Base-by-base conservation (phyloP, 1,284 basidiomycete species). In the Somion occarium region DNA sequence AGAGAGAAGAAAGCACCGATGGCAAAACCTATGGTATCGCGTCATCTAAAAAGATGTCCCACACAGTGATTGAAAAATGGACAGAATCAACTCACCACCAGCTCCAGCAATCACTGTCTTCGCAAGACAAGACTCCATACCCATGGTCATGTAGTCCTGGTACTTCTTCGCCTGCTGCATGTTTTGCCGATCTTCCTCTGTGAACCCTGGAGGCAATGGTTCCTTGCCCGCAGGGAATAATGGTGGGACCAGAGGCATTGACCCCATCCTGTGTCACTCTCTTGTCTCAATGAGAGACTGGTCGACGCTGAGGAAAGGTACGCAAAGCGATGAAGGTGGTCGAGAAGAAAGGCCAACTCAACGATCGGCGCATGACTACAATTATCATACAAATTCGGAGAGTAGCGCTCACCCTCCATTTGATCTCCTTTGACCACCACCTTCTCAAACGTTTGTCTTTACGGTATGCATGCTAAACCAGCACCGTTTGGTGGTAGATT, bases 1-100 rank as follows among this genome's bases (percentile, higher is more conserved):
- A 99, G 78, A 1, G 93, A 92, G 73, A 99, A 93, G 75, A 98
- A 95, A 25, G 88, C 95, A 56, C 96, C 97, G 45, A 98, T 78
- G 11, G 80, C 94, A 63, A 98, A 86, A 53, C 93, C 96, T 91
- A 68, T 46, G 50, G 51, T 47, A 34, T n/a, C 42, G 22, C 44
- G 30, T 48, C 52, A 60, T 63, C 57, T 60, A 46, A 59, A 60
- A 52, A 56, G 54, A 57, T 54, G 55, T 61, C 50, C 54, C 50
- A 51, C 39, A 48, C 49, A 27, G 44, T 22, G 38, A 41, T 27
- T 13, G 38, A 19, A 15, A 5, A 5, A 5, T 12, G 7, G 12
- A 15, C 7, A 13, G 22, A 19, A 34, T 47, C 26, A 23, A 76
- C 85, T 62, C 63, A 93, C 91, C 92, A 63, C 80, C 82, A 49